Evolutionary conservation across 192 early-diverging fungal species (phyloP), one percentile per base, ranked within the genome.

Genomic region (Podila minutissima): DNA sequence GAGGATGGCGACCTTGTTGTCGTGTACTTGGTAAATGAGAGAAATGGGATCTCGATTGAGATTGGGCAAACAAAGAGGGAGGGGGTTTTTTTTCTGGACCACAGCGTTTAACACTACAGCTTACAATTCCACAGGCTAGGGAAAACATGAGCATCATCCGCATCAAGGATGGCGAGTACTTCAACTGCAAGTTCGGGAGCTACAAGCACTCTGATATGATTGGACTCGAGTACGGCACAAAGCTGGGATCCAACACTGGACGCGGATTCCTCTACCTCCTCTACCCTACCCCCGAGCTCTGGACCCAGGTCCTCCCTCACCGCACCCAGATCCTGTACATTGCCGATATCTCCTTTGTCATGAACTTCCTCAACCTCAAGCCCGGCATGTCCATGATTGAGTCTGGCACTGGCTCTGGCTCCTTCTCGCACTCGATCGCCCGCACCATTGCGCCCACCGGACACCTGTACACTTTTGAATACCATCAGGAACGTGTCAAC

Each of bases 321-420:
- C 89, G 97, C 50, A 99, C 97, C 13, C 97, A 99, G 83, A 99
- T 99, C 51, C 84, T 99, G 26, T 99, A 99, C 72, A 82, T 93
- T 62, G 92, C 97, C 22, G 97, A 99, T 75, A 99, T 99, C 78
- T 94, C 97, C 17, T 92, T 96, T 55, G 93, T 99, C 26, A 92
- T 91, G 17, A 76, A 88, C 37, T 88, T 90, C 64, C 89, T 99
- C 62, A 93, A 97, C 60, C 83, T 98, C 67, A 90, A 86, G 66
- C 97, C 97, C 6, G 96, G 97, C 20, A 89, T 88, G 62, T 82
- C 90, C 13, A 91, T 98, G 70, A 90, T 98, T 59, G 97, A 99
- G 83, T 92, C 93, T 8, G 96, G 94, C 35, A 99, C 97, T 8
- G 97, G 97, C 26, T 94, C 92, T 46, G 97, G 96, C n/a, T 99